These are phyloP conservation scores for Pezicula radicicola DNA, from an alignment of 2,329 filamentous ascomycete species.

Conservation along the genomic window DNA sequence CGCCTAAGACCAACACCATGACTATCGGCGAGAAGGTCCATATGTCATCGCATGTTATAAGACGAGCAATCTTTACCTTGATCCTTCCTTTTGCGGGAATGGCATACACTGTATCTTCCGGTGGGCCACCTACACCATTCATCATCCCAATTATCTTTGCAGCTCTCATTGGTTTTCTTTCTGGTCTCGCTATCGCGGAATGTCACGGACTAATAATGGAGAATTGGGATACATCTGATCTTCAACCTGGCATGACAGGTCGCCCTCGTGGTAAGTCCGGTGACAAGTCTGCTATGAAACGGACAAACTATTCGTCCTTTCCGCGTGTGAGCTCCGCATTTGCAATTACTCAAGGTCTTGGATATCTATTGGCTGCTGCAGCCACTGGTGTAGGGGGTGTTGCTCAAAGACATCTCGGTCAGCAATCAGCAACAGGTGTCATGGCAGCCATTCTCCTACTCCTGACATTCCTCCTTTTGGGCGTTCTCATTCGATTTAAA, in stretches of 20 bases:
- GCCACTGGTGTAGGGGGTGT: constrained; percentile 68
- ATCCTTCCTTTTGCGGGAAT: constrained; percentile 64
- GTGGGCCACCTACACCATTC: constrained; percentile 56
- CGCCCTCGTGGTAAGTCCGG: constrained; percentile 45
- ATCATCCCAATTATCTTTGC: constrained; percentile 66
- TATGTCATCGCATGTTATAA: constrained; percentile 71
- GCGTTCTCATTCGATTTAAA: constrained; percentile 62
- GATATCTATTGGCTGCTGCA: constrained; percentile 66
- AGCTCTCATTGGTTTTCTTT: constrained; percentile 65
- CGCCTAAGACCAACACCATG: constrained; percentile 61
- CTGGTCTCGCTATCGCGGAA: constrained; percentile 71
- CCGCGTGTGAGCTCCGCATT: constrained; percentile 71
- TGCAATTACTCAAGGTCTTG: constrained; percentile 66
- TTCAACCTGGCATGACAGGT: constrained; percentile 68
- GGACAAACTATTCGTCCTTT: constrained; percentile 73
- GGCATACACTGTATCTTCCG: constrained; percentile 64
- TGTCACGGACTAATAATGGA: constrained; percentile 79
- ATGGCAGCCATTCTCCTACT: constrained; percentile 65
- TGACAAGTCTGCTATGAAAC: constrained; percentile 38
- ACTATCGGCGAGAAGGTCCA: constrained; percentile 61
- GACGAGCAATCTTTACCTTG: constrained; percentile 65
- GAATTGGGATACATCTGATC: constrained; percentile 75
- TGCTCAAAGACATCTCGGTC: constrained; percentile 62
- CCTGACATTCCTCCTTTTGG: constrained; percentile 60
- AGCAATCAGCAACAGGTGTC: constrained; percentile 65